Evolutionary conservation across 139 green algal genomes (phyloP).

Genomic region (Eudorina sp.): DNA sequence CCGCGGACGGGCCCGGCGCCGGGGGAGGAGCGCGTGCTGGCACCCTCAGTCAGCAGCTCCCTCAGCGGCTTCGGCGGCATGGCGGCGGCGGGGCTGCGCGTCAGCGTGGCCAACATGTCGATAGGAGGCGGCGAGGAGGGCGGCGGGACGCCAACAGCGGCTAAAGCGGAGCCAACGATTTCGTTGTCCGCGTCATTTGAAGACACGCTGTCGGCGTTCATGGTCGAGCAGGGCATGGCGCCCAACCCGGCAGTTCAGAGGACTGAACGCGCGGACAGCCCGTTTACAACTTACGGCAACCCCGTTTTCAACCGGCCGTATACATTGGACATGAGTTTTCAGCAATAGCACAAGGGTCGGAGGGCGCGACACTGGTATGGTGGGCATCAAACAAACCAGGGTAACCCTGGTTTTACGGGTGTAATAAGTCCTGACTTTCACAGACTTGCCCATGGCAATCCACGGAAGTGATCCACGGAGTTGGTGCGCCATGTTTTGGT

Average conservation of each 20-base stretch:
- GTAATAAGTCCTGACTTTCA: too few species aligned
- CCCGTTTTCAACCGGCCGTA: constrained; percentile 33
- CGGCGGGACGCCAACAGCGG: not conserved
- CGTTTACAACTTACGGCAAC: constrained; percentile 9
- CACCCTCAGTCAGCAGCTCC: not conserved
- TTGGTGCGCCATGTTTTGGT: too few species aligned
- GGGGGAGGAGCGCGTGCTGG: not conserved
- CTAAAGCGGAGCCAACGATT: not conserved
- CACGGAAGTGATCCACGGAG: too few species aligned
- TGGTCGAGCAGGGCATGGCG: not conserved
- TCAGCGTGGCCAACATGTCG: not conserved
- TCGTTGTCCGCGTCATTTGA: not conserved
- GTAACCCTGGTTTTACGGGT: too few species aligned
- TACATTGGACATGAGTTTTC: constrained; percentile 31
- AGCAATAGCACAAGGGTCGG: too few species aligned
- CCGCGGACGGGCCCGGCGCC: not conserved
- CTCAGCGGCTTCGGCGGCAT: not conserved
- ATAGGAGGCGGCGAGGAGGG: not conserved
- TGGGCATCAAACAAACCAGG: too few species aligned
- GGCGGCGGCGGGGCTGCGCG: not conserved
- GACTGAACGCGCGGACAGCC: not conserved
- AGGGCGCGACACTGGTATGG: too few species aligned
- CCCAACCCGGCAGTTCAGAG: not conserved
- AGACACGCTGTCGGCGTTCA: constrained; percentile 4
- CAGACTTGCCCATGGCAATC: too few species aligned